Conservation (phyloP, 441 rosid species). For the Euphorbia celastroides region DNA sequence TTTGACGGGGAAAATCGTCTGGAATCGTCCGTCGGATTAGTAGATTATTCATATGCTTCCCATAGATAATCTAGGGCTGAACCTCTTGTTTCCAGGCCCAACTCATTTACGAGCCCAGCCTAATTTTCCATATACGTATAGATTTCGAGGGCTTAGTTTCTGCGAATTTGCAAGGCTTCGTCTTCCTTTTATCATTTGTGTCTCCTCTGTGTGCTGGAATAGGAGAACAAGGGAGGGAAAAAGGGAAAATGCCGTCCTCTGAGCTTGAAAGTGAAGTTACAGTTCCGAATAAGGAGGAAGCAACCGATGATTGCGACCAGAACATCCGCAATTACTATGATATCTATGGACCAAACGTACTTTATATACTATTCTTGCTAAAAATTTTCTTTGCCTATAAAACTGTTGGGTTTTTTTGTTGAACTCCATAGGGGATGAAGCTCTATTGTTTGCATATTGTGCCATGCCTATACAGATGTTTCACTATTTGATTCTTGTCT, state of each 20-base stretch:
- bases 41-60: background rate
- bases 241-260: conserved; percentile 30
- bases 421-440: too few relatives aligned
- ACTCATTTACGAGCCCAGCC: background rate
- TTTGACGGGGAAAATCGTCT: background rate
- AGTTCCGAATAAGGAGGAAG: conserved; percentile 26
- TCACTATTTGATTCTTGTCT: background rate
- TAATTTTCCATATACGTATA: background rate
- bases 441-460: background rate
- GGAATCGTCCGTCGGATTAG: background rate
- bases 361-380: background rate
- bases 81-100: background rate
- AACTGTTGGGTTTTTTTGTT: background rate
- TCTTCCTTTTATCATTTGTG: background rate
- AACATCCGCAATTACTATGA: conserved; percentile 34
- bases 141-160: background rate
- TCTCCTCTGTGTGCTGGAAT: background rate
- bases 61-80: background rate
- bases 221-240: background rate
- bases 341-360: conserved; percentile 69
- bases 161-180: background rate
- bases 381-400: background rate
- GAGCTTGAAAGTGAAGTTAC: conserved; percentile 25
- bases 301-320: conserved; percentile 13
- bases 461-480: background rate